Conservation (phyloP, 345 rosid species). For the Aethionema arabicum region DNA sequence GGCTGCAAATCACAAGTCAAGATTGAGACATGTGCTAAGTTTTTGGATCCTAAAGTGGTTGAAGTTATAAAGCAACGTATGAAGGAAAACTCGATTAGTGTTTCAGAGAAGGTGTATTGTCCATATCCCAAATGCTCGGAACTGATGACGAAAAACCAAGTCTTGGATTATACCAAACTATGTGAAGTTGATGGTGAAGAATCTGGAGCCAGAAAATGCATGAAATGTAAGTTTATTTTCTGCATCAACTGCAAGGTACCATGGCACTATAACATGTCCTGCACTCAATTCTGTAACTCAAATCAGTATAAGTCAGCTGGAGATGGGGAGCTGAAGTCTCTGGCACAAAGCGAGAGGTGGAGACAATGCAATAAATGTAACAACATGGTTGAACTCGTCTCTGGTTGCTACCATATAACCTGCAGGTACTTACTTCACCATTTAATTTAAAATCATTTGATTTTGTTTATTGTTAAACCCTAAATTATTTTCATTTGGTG, state of each 20-base stretch:
- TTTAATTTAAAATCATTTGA: neutral
- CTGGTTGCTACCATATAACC: slow-evolving; percentile 59
- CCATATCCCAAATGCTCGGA: slow-evolving; percentile 78
- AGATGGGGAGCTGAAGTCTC: slow-evolving; percentile 51
- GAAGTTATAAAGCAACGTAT: slow-evolving; percentile 53
- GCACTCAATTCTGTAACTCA: slow-evolving; percentile 42
- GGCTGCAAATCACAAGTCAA: slow-evolving; percentile 58
- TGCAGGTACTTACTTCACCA: slow-evolving; percentile 44
- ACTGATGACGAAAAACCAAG: slow-evolving; percentile 61
- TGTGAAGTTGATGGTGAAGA: slow-evolving; percentile 29
- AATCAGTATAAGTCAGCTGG: slow-evolving; percentile 54
- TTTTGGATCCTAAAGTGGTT: slow-evolving; percentile 61
- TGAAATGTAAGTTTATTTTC: slow-evolving; percentile 51
- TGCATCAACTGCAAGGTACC: slow-evolving; percentile 77
- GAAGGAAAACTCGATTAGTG: slow-evolving; percentile 65
- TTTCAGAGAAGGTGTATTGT: slow-evolving; percentile 66
- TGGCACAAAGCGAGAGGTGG: slow-evolving; percentile 50
- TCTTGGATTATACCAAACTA: slow-evolving; percentile 40
- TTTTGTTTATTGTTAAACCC: neutral
- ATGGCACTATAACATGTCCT: slow-evolving; percentile 62
- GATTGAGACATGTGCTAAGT: slow-evolving; percentile 50
- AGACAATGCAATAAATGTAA: slow-evolving; percentile 49
- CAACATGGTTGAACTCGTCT: slow-evolving; percentile 52
- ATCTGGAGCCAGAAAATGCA: slow-evolving; percentile 58
- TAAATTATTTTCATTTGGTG: too few relatives aligned